A percentile compares a stretch with the other conserved stretches of the same genome.
Conservation (phyloP, 2,329 filamentous ascomycete genomes). For the Cadophora sp. region DNA sequence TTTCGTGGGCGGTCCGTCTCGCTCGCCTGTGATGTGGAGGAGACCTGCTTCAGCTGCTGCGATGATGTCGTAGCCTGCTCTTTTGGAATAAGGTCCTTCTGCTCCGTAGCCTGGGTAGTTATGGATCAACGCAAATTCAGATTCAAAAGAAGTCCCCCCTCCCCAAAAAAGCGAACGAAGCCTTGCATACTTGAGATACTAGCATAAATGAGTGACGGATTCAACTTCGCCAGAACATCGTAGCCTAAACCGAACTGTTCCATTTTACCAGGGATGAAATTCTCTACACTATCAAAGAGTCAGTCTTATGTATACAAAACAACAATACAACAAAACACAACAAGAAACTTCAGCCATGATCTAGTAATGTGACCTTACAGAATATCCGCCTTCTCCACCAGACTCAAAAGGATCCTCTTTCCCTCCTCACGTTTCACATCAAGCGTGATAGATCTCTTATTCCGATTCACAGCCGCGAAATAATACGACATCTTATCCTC, state of each 20-base stretch:
- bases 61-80: slow-evolving; percentile 55
- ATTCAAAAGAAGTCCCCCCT: too few relatives aligned
- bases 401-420: slow-evolving; percentile 44
- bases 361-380: neutral
- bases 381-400: slow-evolving; percentile 41
- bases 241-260: slow-evolving; percentile 13
- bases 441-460: slow-evolving; percentile 51
- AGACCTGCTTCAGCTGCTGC: slow-evolving; percentile 20
- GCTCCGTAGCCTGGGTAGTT: slow-evolving; percentile 44
- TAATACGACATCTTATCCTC: slow-evolving; percentile 50
- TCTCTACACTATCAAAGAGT: too few relatives aligned
- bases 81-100: slow-evolving; percentile 50
- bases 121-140: too few relatives aligned
- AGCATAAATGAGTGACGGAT: slow-evolving; percentile 15
- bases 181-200: slow-evolving; percentile 7
- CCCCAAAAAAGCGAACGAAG: too few relatives aligned
- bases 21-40: slow-evolving; percentile 21
- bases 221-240: neutral
- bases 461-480: slow-evolving; percentile 53
- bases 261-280: too few relatives aligned
- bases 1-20: slow-evolving; percentile 49
- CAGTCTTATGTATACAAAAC: too few relatives aligned
- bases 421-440: slow-evolving; percentile 45
- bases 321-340: too few relatives aligned
- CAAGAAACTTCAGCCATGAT: too few relatives aligned